A percentile compares a stretch with the other conserved stretches of the same genome.
phyloP scores from a whole-genome alignment of 23 red algal genomes.

The Porphyridium purpureum region DNA sequence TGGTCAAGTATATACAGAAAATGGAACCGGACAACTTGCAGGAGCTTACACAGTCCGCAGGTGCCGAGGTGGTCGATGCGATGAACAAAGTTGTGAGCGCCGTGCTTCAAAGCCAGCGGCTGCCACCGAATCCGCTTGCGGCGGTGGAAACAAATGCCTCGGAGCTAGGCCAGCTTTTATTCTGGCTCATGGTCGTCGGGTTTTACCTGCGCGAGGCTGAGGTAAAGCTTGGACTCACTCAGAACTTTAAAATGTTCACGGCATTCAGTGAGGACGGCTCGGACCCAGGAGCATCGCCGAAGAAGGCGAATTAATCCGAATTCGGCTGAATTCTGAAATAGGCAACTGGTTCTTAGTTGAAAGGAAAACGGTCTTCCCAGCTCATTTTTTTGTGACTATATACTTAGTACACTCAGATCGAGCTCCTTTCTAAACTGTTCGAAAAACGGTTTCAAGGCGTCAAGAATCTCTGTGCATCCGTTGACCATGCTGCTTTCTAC shows the following conservation, averaged over 20 bases:
- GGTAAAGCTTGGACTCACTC: slow-evolving; percentile 76
- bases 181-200: slow-evolving; percentile 81
- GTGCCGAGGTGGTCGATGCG: slow-evolving; percentile 81
- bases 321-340: no score
- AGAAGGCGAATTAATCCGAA: no score
- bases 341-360: no score
- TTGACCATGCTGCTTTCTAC: slow-evolving; percentile 14
- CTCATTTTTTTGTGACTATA: no score
- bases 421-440: not conserved
- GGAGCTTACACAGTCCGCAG: slow-evolving; percentile 56
- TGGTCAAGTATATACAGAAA: slow-evolving; percentile 62
- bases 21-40: slow-evolving; percentile 79
- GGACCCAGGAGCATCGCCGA: no score
- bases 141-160: slow-evolving; percentile 28
- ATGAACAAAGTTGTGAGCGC: slow-evolving; percentile 69
- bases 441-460: not conserved
- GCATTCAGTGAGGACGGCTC: no score
- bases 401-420: not conserved
- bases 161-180: slow-evolving; percentile 71
- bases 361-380: no score
- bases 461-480: not conserved
- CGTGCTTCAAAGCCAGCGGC: slow-evolving; percentile 42
- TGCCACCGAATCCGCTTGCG: slow-evolving; percentile 20
- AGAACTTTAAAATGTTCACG: no score
- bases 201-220: slow-evolving; percentile 76